Evolutionary conservation across 2,329 filamentous ascomycete species (phyloP).

Genomic region (Emmonsiellopsis sp.): DNA sequence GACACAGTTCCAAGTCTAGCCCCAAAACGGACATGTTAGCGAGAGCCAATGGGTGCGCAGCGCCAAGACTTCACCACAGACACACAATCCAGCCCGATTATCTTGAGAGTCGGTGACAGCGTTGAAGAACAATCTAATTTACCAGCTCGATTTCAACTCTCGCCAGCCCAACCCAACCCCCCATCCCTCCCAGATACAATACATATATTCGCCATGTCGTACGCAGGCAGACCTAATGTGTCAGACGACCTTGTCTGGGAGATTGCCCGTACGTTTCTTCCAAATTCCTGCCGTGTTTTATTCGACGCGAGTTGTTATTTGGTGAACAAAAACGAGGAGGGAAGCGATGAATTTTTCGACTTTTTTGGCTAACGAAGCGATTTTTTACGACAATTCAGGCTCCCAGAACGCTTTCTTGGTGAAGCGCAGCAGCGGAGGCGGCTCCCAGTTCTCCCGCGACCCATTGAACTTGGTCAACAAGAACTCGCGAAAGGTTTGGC

Average conservation of each 20-base stretch:
- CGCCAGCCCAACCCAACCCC: neutral
- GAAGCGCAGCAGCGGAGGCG: conserved; percentile 73
- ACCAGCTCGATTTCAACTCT: neutral
- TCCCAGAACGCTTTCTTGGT: conserved; percentile 83
- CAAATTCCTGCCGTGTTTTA: neutral
- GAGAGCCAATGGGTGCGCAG: conserved; percentile 14
- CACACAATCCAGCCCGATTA: too few species aligned
- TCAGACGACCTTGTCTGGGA: conserved; percentile 92
- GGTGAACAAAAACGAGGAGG: neutral
- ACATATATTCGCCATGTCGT: conserved; percentile 30
- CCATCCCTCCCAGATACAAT: conserved; percentile 5
- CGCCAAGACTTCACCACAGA: neutral
- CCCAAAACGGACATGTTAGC: conserved; percentile 31
- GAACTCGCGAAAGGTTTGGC: conserved; percentile 73
- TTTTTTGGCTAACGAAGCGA: neutral
- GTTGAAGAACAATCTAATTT: neutral
- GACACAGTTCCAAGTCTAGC: conserved; percentile 9
- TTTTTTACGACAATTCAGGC: conserved; percentile 45
- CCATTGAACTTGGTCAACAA: conserved; percentile 88
- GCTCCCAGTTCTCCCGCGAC: conserved; percentile 86
- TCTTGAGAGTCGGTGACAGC: too few species aligned
- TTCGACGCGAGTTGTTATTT: neutral
- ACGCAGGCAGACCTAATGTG: conserved; percentile 58
- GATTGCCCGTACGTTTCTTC: conserved; percentile 69
- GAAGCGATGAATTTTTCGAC: neutral